Evolutionary conservation across 1,139 yeast species (phyloP), one percentile per base, ranked within the genome.

Genomic region (Scheffersomyces illinoinensis): DNA sequence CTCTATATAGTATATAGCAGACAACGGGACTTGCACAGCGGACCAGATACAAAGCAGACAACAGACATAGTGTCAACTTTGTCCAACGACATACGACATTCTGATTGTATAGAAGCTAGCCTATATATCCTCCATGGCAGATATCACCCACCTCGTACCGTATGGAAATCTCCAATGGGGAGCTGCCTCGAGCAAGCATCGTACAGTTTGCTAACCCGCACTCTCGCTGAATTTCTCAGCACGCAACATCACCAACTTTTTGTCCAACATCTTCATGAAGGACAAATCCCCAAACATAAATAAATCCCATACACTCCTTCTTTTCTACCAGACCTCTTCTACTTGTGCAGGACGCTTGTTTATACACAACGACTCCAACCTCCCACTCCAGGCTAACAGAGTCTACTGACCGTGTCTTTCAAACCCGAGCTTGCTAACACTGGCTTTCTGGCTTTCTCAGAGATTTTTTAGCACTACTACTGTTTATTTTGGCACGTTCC

Each of bases 381-480:
- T 48, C 39, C 26, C 18, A 33, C 54, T 19, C 14, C 57, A 21
- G 21, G 51, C n/a, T 20, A 20, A n/a, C 51, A 48, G 51, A 48
- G 51, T 48, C 51, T 48, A 48, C 51, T 19, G 18, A 48, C 26
- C 51, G 26, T 48, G 51, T 48, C 51, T 24, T 24, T 21, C 51
- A 17, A 48, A 20, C 51, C 51, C 51, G 26, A 48, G 8, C 20
- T 48, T 24, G 24, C 21, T 12, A 19, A 53, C 24, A 47, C 58
- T 47, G 46, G 50, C 26, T 33, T 8, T 21, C 12, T 51, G 26
- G 47, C 24, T 43, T 18, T 52, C 53, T 46, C 55, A 48, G 49
- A 47, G 53, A 49, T 50, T n/a, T 47, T 19, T 47, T n/a, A 51
- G 46, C 52, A 53, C 43, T 54, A 55, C 55, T 54, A 58, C 58